phyloP scores from a whole-genome alignment of 176 grass and related monocot species.

The Bolboschoenus planiculmis region DNA sequence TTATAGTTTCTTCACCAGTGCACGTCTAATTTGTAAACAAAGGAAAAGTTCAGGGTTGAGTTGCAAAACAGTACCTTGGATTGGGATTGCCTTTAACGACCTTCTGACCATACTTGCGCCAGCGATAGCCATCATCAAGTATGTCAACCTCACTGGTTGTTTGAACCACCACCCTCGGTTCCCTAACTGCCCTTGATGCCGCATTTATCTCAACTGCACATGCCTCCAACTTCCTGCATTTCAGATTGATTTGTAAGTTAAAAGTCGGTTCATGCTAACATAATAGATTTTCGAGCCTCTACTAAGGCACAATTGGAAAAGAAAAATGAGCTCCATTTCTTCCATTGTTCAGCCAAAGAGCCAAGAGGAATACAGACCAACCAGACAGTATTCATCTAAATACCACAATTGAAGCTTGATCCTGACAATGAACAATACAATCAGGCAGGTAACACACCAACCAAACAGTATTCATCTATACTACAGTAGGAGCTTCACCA shows the following conservation, averaged over 20 bases:
- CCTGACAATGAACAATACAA: not conserved
- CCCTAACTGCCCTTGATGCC: slow-evolving; percentile 68
- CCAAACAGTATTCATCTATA: not conserved
- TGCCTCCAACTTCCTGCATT: slow-evolving; percentile 71
- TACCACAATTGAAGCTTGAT: not conserved
- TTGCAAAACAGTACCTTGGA: slow-evolving; percentile 52
- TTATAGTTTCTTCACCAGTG: not conserved
- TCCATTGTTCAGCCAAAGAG: not conserved
- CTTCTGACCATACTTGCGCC: slow-evolving; percentile 99
- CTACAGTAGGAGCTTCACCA: not conserved
- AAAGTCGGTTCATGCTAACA: not conserved
- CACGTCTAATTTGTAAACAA: not conserved
- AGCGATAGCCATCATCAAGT: slow-evolving; percentile 93
- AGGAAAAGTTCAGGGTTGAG: not conserved
- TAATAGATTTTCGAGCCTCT: not conserved
- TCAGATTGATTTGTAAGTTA: not conserved
- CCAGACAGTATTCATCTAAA: not conserved
- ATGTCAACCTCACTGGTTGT: slow-evolving; percentile 99
- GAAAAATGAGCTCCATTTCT: not conserved
- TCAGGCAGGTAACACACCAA: not conserved
- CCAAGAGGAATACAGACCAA: not conserved
- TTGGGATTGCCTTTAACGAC: slow-evolving; percentile 99
- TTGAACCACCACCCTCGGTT: slow-evolving; percentile 93
- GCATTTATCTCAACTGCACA: slow-evolving; percentile 71
- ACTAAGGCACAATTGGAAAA: not conserved